Evolutionary conservation across 2,329 filamentous ascomycete genomes (phyloP), one percentile per base, ranked within the genome.

Genomic region (Aspergillus arachidicola): DNA sequence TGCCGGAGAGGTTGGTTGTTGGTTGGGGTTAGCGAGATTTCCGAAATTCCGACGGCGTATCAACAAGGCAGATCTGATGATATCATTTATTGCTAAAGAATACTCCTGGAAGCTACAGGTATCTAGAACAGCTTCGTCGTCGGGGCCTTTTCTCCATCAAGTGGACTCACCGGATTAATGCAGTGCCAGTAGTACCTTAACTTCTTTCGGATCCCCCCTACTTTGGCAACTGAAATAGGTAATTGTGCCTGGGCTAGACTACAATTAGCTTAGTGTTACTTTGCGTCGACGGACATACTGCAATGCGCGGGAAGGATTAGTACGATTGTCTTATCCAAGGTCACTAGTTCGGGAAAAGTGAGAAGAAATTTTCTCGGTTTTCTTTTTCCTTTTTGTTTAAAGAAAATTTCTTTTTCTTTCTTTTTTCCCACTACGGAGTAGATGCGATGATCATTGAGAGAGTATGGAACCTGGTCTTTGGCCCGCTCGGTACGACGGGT

Each of bases 401-500:
- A 6, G 1, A 38, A 36, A 36, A 16, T 36, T 36, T 12, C 26
- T 36, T 41, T 19, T 41, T 41, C 19, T 10, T 41, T n/a, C 38
- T n/a, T n/a, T 7, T 41, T 41, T n/a, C 19, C 38, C 38, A 41
- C 38, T 41, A 19, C 6, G 16, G 36, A 19, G 16, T 16, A 41
- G 36, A 26, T 36, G 23, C 21, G 43, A 23, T 59, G 45, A 50
- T 59, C 32, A 50, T 38, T 51, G 57, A 50, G 30, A 26, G 32
- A 54, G 36, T 10, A 41, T 36, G 12, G 51, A 21, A 38, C 23
- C 51, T 41, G n/a, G 51, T 28, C 26, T 63, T 65, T 66, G 58
- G 60, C 67, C 65, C 58, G 54, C 48, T 58, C 50, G 38, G 58
- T 59, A 59, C 65, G 60, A 56, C 58, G 57, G 60, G 58, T 63